phyloP scores from a whole-genome alignment of 2,329 filamentous ascomycete species.

The Drechslerella dactyloides region DNA sequence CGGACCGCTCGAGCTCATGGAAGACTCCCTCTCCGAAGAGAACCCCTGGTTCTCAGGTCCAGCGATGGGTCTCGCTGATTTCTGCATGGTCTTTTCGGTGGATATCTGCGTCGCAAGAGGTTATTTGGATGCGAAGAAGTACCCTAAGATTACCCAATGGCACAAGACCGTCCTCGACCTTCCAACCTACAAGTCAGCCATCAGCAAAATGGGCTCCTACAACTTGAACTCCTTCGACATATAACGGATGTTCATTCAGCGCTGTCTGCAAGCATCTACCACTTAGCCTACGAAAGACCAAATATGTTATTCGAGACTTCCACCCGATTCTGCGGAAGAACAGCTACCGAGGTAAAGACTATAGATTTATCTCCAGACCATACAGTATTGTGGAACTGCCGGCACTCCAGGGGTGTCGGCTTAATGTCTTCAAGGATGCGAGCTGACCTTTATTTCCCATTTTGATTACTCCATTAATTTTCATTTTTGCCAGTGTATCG shows the following conservation, averaged over 20 bases:
- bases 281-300: too few relatives aligned
- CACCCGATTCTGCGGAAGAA: not conserved
- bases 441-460: too few relatives aligned
- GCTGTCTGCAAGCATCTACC: not conserved
- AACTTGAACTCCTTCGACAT: constrained; percentile 19
- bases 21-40: constrained; percentile 34
- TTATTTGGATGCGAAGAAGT: constrained; percentile 32
- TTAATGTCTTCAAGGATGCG: too few relatives aligned
- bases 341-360: too few relatives aligned
- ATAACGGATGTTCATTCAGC: not conserved
- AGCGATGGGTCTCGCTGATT: constrained; percentile 37
- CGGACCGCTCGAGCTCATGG: constrained; percentile 26
- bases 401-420: too few relatives aligned
- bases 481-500: constrained; percentile 11
- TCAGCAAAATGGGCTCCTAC: constrained; percentile 30
- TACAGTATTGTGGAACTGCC: too few relatives aligned
- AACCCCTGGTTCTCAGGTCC: constrained; percentile 42
- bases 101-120: constrained; percentile 32
- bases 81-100: constrained; percentile 39
- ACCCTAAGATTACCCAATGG: constrained; percentile 36
- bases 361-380: too few relatives aligned
- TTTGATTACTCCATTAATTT: too few relatives aligned
- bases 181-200: constrained; percentile 25
- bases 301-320: too few relatives aligned
- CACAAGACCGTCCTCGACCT: constrained; percentile 22